Conservation (phyloP, 2,329 filamentous ascomycete genomes). For the Pseudocercospora eumusae region DNA sequence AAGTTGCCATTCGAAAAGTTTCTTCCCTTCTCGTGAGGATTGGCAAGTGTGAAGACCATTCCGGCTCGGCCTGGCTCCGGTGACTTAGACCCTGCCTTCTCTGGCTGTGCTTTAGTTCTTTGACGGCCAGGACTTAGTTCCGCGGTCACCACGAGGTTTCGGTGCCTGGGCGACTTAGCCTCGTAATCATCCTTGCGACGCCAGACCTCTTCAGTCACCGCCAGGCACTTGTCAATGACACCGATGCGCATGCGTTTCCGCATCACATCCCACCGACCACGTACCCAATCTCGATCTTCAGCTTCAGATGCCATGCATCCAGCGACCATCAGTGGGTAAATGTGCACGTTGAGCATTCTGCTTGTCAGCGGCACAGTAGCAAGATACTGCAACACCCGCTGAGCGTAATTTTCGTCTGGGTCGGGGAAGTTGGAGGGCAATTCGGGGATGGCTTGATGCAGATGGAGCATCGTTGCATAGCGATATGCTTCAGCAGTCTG, state of each 20-base stretch:
- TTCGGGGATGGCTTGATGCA: slow-evolving; percentile 69
- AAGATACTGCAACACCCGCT: slow-evolving; percentile 62
- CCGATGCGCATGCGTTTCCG: slow-evolving; percentile 64
- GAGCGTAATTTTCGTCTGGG: slow-evolving; percentile 59
- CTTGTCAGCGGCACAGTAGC: slow-evolving; percentile 65
- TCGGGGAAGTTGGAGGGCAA: slow-evolving; percentile 60
- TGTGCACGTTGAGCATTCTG: slow-evolving; percentile 66
- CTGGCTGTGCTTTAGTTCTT: slow-evolving; percentile 21
- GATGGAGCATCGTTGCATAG: slow-evolving; percentile 65
- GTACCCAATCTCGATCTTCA: slow-evolving; percentile 66
- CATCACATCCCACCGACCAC: slow-evolving; percentile 63
- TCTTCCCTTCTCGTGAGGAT: slow-evolving; percentile 19
- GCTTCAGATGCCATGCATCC: slow-evolving; percentile 62
- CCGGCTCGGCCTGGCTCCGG: slow-evolving; percentile 37
- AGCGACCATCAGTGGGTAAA: slow-evolving; percentile 68
- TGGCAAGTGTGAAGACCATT: slow-evolving; percentile 38
- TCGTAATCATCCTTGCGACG: slow-evolving; percentile 59
- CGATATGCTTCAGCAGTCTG: slow-evolving; percentile 69
- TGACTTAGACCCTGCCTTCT: slow-evolving; percentile 21
- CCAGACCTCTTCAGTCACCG: slow-evolving; percentile 69
- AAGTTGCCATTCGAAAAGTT: slow-evolving; percentile 19
- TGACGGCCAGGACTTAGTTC: slow-evolving; percentile 27
- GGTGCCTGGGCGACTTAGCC: slow-evolving; percentile 37
- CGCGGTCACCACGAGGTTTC: slow-evolving; percentile 41
- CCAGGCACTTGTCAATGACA: slow-evolving; percentile 65